Base-by-base conservation (phyloP, 2,329 filamentous ascomycete genomes). In the Sordariomycetes sp. region DNA sequence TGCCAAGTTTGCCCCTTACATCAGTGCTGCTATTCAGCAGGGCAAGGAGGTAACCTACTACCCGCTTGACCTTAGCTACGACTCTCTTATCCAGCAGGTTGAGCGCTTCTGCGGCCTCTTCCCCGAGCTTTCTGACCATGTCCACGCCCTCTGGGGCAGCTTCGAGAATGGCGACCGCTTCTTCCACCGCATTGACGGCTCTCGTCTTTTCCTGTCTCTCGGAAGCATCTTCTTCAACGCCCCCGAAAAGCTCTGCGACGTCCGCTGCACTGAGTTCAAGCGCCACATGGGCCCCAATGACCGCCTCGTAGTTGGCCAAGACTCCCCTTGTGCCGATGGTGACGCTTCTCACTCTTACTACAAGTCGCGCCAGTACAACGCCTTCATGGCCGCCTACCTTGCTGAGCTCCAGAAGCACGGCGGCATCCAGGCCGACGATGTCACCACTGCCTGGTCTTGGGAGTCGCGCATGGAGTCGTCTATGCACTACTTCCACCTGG, bases 151-250 rank as follows among this genome's bases (percentile, higher is more conserved):
- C 2, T 47, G 42, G 44, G 47, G 47, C 0, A 39, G 32, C 10
- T 47, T 48, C n/a, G 21, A 44, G 2, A 28, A 49, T 4, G 46
- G 41, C 1, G 42, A 48, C 9, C 12, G 4, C 1, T 46, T 20
- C 32, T 48, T 41, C 9, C 0, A 24, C 3, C 16, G 31, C 5
- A 43, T 47, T 4, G 20, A 32, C 1, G 9, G 23, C 0, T 21
- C 36, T 2, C 35, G 38, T 0, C 34, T 49, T 3, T 50, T 47
- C 28, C 19, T 50, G 0, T 46, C 44, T 0, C 36, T 48, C 0
- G 47, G 46, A 0, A 42, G 36, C 0, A 46, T 46, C 8, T 45
- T 47, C 16, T 47, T 31, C 38, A 48, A 48, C 2, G 46, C 35
- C 0, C 44, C 47, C 0, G 38, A 43, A 2, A 5, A 39, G 2